These are phyloP conservation scores for Rhodotorula kratochvilovae DNA, from an alignment of 768 basidiomycete species.

Conservation along the genomic window DNA sequence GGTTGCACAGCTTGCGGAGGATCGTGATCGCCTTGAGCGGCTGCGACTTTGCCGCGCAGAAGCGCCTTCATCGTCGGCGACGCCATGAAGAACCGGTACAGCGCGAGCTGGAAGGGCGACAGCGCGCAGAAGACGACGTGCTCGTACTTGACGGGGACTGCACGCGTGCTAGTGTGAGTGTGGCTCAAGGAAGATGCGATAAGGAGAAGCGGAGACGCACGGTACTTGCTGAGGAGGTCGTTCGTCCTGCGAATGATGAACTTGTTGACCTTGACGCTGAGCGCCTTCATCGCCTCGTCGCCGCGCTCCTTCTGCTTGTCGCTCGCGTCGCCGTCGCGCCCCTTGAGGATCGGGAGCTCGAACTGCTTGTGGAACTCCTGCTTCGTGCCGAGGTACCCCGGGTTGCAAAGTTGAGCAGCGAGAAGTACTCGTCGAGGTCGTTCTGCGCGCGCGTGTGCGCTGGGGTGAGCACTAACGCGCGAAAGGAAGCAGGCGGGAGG, in stretches of 20 bases:
- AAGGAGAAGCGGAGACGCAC: conserved; percentile 54
- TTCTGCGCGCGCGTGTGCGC: conserved; percentile 54
- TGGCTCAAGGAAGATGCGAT: not conserved
- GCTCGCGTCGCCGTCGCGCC: conserved; percentile 72
- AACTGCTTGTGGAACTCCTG: conserved; percentile 59
- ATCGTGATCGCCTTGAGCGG: conserved; percentile 79
- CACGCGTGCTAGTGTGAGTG: conserved; percentile 4
- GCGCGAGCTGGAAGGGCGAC: conserved; percentile 70
- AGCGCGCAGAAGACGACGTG: conserved; percentile 91
- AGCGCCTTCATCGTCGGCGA: conserved; percentile 69
- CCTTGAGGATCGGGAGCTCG: conserved; percentile 80
- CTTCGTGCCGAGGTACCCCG: conserved; percentile 66
- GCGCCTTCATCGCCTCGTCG: conserved; percentile 69
- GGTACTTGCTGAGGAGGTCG: conserved; percentile 74
- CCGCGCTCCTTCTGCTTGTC: conserved; percentile 72
- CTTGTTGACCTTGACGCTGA: conserved; percentile 46
- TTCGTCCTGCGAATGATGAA: conserved; percentile 92
- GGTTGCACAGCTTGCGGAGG: conserved; percentile 88
- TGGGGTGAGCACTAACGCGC: conserved; percentile 46
- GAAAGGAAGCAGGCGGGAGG: conserved; percentile 72
- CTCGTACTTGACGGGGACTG: conserved; percentile 98
- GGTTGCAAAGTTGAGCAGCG: conserved; percentile 95
- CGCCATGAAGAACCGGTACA: conserved; percentile 72
- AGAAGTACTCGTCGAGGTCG: conserved; percentile 87
- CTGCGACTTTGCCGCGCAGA: conserved; percentile 62